A percentile compares a stretch with the other conserved stretches of the same genome.
phyloP scores from a whole-genome alignment of 2,329 filamentous ascomycete genomes.

The Alternaria angustiovoidea region DNA sequence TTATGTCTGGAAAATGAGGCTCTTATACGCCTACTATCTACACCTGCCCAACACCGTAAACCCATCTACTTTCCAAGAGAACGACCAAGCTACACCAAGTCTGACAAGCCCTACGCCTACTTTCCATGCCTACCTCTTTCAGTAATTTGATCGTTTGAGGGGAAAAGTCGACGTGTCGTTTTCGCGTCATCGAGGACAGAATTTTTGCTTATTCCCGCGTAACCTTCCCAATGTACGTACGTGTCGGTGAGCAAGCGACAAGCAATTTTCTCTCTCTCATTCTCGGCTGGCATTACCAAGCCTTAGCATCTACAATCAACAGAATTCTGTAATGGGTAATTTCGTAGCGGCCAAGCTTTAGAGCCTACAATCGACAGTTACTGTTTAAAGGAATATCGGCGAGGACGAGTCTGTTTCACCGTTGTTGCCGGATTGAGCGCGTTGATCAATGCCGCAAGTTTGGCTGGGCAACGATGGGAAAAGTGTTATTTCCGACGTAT shows the following conservation, averaged over 20 bases:
- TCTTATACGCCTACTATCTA: conserved; percentile 18
- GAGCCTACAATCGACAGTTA: conserved; percentile 15
- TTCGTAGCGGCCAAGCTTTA: conserved; percentile 11
- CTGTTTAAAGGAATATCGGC: conserved; percentile 7
- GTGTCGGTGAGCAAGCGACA: background rate
- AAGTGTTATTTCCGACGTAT: conserved; percentile 11
- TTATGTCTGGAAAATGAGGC: conserved; percentile 7
- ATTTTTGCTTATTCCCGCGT: conserved; percentile 8
- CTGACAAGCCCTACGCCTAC: conserved; percentile 17
- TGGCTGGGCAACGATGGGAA: background rate
- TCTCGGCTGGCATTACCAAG: conserved; percentile 12
- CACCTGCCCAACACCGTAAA: conserved; percentile 16
- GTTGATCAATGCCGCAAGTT: background rate
- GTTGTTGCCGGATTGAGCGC: conserved; percentile 3
- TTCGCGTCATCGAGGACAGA: background rate
- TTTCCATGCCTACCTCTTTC: conserved; percentile 12
- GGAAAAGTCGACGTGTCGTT: background rate
- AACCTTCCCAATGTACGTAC: background rate
- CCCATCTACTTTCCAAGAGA: background rate
- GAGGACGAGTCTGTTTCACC: conserved; percentile 1
- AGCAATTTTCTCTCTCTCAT: background rate
- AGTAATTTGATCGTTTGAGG: background rate
- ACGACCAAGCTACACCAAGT: conserved; percentile 8
- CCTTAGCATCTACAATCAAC: conserved; percentile 10
- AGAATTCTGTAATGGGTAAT: conserved; percentile 5